A percentile compares a stretch with the other conserved stretches of the same genome.
Conservation (phyloP, 2,329 filamentous ascomycete genomes). For the Alternaria alternata region DNA sequence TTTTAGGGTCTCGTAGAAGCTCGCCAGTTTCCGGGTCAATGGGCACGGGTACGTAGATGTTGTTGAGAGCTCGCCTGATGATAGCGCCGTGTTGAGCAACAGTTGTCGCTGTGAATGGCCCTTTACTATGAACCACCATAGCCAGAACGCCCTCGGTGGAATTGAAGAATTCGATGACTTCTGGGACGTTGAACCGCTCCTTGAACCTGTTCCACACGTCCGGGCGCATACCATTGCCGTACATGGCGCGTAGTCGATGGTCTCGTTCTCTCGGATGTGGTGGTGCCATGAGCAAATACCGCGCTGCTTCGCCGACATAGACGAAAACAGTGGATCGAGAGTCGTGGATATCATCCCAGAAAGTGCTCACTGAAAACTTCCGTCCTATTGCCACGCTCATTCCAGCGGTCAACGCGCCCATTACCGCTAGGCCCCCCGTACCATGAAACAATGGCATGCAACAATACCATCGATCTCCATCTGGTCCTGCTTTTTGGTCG, state of each 20-base stretch:
- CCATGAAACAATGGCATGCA: slow-evolving; percentile 82
- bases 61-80: slow-evolving; percentile 59
- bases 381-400: slow-evolving; percentile 66
- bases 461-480: slow-evolving; percentile 71
- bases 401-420: slow-evolving; percentile 57
- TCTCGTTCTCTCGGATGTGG: slow-evolving; percentile 65
- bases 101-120: slow-evolving; percentile 63
- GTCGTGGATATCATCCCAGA: slow-evolving; percentile 76
- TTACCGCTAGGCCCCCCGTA: slow-evolving; percentile 68
- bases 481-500: slow-evolving; percentile 47
- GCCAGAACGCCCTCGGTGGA: slow-evolving; percentile 74
- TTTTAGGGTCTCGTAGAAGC: slow-evolving; percentile 69
- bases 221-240: slow-evolving; percentile 71
- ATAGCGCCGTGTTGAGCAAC: slow-evolving; percentile 76
- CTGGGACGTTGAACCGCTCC: slow-evolving; percentile 67
- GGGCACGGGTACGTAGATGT: slow-evolving; percentile 69
- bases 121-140: slow-evolving; percentile 62
- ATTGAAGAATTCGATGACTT: slow-evolving; percentile 78
- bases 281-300: slow-evolving; percentile 74
- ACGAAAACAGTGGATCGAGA: slow-evolving; percentile 73
- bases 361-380: slow-evolving; percentile 71
- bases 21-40: slow-evolving; percentile 74
- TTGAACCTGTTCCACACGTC: slow-evolving; percentile 72
- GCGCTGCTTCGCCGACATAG: slow-evolving; percentile 78
- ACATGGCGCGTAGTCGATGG: slow-evolving; percentile 67